Base-by-base conservation (phyloP, 2,329 filamentous ascomycete genomes). In the Fusarium siculi region DNA sequence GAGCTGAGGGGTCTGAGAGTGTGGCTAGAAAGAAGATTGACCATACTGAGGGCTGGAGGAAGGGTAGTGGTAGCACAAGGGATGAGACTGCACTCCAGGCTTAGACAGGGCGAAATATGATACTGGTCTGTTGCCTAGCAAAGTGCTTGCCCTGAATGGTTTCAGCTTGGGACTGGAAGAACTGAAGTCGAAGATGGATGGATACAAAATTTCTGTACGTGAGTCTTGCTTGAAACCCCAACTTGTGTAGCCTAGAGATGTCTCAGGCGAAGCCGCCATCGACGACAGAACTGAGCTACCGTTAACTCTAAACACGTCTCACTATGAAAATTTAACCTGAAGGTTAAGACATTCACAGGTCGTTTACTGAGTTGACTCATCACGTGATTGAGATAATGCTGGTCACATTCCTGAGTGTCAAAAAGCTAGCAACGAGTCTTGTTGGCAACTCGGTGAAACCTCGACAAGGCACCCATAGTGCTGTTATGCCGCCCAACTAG, bases 81-180 rank as follows among this genome's bases (percentile, higher is more conserved):
- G 88, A 91, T 75, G 88, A 91, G 63, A 78, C 82, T 59, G 88
- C 88, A n/a, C 77, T 91, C 71, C 90, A 91, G 80, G 88, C 83
- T 23, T 90, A 76, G 66, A 61, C 30, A 37, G 34, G 23, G 23
- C 16, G 28, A 32, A 37, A 58, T 37, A 32, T 28, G 34, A 47
- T 28, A n/a, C 47, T 44, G 52, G 9, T 25, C 37, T n/a, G 21
- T 52, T 34, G 12, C 19, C 23, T 42, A 34, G 21, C 10, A 47
- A 21, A 14, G 34, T 19, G 14, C 34, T 28, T 23, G 10, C 18
- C 23, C 10, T 18, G 23, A 39, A n/a, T n/a, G 7, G 7, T 15
- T 28, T 53, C 19, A 23, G 19, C 9, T 28, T n/a, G 50, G 23
- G 23, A 32, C 18, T 37, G 16, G 37, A 34, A 34, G 39, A 23